Evolutionary conservation across 768 basidiomycete species (phyloP).

Genomic region (Agaricus sinodeliciosus): DNA sequence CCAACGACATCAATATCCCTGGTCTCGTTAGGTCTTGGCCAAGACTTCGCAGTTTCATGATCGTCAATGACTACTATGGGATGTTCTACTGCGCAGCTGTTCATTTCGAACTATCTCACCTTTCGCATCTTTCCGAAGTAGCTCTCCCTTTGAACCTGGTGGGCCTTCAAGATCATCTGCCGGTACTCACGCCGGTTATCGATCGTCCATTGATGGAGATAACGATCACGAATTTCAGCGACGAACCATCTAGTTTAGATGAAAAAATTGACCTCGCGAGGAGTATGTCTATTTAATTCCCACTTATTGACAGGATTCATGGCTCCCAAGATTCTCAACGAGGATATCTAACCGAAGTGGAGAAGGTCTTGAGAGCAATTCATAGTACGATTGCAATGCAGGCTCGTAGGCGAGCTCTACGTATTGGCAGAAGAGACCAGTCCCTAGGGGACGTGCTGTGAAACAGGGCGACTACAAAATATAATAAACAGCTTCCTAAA

Average conservation of each 20-base stretch:
- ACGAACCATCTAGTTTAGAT: not conserved
- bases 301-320: not conserved
- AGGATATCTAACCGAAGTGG: too few relatives aligned
- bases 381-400: too few relatives aligned
- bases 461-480: too few relatives aligned
- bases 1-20: not conserved
- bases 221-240: not conserved
- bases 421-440: too few relatives aligned
- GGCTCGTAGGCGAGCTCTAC: too few relatives aligned
- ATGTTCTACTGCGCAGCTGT: constrained; percentile 1
- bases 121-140: not conserved
- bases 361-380: too few relatives aligned
- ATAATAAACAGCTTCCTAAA: too few relatives aligned
- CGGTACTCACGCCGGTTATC: not conserved
- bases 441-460: too few relatives aligned
- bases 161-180: not conserved
- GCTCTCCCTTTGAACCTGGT: not conserved
- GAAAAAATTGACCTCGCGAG: not conserved
- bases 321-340: too few relatives aligned
- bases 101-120: not conserved
- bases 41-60: not conserved
- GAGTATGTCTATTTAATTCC: constrained; percentile 2
- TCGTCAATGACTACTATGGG: constrained; percentile 1
- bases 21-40: not conserved
- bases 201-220: not conserved